Percentiles rank a stretch among this genome's conserved stretches.
Conservation (phyloP, 2,329 filamentous ascomycete species). For the Aspergillus thermomutatus region DNA sequence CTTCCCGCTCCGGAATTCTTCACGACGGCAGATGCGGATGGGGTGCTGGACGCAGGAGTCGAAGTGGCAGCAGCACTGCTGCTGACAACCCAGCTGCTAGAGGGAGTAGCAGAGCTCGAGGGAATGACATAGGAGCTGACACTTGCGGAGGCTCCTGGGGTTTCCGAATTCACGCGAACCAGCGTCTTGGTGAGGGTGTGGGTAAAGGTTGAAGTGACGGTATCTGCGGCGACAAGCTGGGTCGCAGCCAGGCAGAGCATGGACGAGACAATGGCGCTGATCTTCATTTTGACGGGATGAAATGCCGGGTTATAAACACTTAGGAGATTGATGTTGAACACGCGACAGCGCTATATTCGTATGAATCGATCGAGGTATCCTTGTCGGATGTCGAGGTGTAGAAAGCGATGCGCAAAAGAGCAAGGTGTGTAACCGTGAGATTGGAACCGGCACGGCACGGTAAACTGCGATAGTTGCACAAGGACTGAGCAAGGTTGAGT, state of each 20-base stretch:
- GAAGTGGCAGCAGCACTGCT: constrained; percentile 13
- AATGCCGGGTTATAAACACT: not conserved
- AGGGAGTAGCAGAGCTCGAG: constrained; percentile 19
- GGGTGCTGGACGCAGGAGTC: constrained; percentile 19
- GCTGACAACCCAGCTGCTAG: constrained; percentile 5
- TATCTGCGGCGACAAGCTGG: constrained; percentile 29
- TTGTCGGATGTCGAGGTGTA: not conserved
- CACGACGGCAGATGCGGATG: constrained; percentile 13
- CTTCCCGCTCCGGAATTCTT: constrained; percentile 16
- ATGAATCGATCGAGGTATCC: not conserved
- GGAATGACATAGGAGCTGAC: constrained; percentile 28
- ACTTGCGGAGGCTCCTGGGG: constrained; percentile 21
- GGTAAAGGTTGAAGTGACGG: constrained; percentile 25
- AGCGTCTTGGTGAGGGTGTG: constrained; percentile 43
- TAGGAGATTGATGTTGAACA: not conserved
- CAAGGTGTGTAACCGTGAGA: not conserved
- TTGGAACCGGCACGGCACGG: not conserved
- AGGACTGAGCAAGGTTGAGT: not conserved
- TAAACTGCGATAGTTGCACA: not conserved
- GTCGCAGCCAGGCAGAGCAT: constrained; percentile 34
- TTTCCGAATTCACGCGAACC: constrained; percentile 42
- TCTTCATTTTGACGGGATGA: constrained; percentile 32
- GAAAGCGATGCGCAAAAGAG: not conserved
- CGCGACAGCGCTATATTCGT: not conserved
- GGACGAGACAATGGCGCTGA: constrained; percentile 30